A percentile compares a stretch with the other conserved stretches of the same genome.
Evolutionary conservation across 2,329 filamentous ascomycete species (phyloP).

Genomic region (Cladosporium sp.): DNA sequence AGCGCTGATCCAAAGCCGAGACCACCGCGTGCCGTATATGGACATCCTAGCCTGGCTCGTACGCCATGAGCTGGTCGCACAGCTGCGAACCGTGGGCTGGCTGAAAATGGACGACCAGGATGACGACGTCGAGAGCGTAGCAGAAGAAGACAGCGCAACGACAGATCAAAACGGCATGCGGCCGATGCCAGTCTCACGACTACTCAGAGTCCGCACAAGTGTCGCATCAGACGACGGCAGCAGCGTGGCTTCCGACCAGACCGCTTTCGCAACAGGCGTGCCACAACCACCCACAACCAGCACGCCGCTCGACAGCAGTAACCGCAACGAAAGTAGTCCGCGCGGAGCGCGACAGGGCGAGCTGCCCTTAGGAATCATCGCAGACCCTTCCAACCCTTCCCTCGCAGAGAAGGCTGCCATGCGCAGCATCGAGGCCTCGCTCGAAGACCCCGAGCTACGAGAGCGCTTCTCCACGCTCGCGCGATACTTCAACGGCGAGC

Average conservation of each 20-base stretch:
- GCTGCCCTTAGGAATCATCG: slow-evolving; percentile 21
- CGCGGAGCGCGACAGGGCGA: neutral
- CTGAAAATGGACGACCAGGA: slow-evolving; percentile 45
- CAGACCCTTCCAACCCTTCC: slow-evolving; percentile 25
- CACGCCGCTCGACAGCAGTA: neutral
- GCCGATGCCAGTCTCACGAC: slow-evolving; percentile 10
- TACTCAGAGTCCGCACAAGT: slow-evolving; percentile 2
- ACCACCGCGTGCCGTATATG: slow-evolving; percentile 84
- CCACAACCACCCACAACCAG: slow-evolving; percentile 1
- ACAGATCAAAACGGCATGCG: neutral
- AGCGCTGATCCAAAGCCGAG: slow-evolving; percentile 79
- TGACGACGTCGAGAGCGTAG: neutral
- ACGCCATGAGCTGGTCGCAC: slow-evolving; percentile 88
- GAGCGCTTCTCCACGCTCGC: slow-evolving; percentile 72
- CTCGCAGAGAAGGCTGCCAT: slow-evolving; percentile 21
- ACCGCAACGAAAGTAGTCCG: neutral
- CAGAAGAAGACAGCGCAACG: neutral
- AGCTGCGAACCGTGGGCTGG: slow-evolving; percentile 88
- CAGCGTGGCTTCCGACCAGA: slow-evolving; percentile 16
- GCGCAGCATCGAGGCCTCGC: slow-evolving; percentile 3
- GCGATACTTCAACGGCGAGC: slow-evolving; percentile 84
- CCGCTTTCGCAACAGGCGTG: slow-evolving; percentile 8
- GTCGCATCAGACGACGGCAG: slow-evolving; percentile 10
- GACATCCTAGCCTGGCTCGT: slow-evolving; percentile 92
- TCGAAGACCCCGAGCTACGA: slow-evolving; percentile 56